Evolutionary conservation across 345 rosid genomes (phyloP).

Genomic region (Erodium maritimum): DNA sequence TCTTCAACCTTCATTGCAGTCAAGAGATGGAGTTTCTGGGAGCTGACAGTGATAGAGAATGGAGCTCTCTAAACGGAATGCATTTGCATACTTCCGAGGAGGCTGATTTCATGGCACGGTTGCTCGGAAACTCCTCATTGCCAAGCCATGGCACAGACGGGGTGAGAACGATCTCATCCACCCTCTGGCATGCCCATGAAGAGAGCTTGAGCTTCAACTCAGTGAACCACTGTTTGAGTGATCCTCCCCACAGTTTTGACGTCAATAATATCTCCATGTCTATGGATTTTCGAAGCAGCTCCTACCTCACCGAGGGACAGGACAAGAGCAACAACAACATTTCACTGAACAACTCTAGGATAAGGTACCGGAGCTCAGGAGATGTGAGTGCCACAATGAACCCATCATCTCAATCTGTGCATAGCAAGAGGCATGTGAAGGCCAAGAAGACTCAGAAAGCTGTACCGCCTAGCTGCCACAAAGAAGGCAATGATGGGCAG

Average conservation of each 20-base stretch:
- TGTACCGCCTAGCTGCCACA: conserved; percentile 14
- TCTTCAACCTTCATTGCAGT: conserved; percentile 9
- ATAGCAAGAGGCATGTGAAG: conserved; percentile 35
- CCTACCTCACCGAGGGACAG: conserved; percentile 26
- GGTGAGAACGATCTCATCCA: no score
- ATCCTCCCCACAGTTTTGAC: no score
- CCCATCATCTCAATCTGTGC: conserved; percentile 9
- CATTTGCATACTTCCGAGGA: conserved; percentile 53
- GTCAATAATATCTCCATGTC: conserved; percentile 13
- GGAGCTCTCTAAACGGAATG: conserved; percentile 45
- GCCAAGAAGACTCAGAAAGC: conserved; percentile 26
- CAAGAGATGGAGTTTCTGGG: conserved; percentile 1
- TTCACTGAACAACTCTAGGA: conserved; percentile 28
- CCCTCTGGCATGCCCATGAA: no score
- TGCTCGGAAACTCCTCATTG: conserved; percentile 14
- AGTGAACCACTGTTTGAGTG: no score
- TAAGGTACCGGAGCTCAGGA: conserved; percentile 27
- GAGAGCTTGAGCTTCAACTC: neutral
- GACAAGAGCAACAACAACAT: conserved; percentile 11
- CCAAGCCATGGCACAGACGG: no score
- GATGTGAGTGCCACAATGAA: conserved; percentile 34
- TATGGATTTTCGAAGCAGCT: conserved; percentile 25
- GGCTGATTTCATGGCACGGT: conserved; percentile 58
- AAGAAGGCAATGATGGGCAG: conserved; percentile 23
- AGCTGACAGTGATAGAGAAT: conserved; percentile 17